Conservation (phyloP, 352 stramenopile species). For the Phytophthora hibernalis region DNA sequence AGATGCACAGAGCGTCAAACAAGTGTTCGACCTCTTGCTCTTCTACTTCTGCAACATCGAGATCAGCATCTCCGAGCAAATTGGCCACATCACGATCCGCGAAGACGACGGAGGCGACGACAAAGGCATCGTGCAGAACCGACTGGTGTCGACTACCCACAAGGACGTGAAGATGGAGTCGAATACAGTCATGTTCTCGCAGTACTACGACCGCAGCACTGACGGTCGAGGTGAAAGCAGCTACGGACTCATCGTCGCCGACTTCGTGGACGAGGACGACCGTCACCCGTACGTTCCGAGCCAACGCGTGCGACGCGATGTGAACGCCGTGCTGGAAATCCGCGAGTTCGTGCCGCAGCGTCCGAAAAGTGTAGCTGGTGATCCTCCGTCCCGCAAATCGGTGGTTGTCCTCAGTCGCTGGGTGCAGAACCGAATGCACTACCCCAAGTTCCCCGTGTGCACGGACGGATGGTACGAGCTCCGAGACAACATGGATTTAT, state of each 20-base stretch:
- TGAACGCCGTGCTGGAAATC: constrained; percentile 39
- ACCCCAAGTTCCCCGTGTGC: constrained; percentile 35
- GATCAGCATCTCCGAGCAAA: constrained; percentile 67
- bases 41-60: constrained; percentile 69
- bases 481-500: constrained; percentile 41
- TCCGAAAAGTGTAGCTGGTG: constrained; percentile 8
- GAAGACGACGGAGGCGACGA: constrained; percentile 56
- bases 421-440: constrained; percentile 45
- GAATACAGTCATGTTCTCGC: constrained; percentile 48
- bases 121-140: constrained; percentile 50
- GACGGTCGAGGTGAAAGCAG: constrained; percentile 18
- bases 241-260: constrained; percentile 38
- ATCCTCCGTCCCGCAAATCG: constrained; percentile 23
- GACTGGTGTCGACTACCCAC: constrained; percentile 47
- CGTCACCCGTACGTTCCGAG: constrained; percentile 37
- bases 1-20: constrained; percentile 36
- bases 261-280: constrained; percentile 49
- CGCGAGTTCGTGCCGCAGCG: constrained; percentile 24
- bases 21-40: constrained; percentile 53
- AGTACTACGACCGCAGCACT: constrained; percentile 35
- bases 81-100: constrained; percentile 59
- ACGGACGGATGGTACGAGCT: constrained; percentile 41
- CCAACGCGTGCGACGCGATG: constrained; percentile 36
- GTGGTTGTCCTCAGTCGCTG: constrained; percentile 39
- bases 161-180: constrained; percentile 49